Evolutionary conservation across 345 rosid species (phyloP).

Genomic region (Pseudoturritis turrita): DNA sequence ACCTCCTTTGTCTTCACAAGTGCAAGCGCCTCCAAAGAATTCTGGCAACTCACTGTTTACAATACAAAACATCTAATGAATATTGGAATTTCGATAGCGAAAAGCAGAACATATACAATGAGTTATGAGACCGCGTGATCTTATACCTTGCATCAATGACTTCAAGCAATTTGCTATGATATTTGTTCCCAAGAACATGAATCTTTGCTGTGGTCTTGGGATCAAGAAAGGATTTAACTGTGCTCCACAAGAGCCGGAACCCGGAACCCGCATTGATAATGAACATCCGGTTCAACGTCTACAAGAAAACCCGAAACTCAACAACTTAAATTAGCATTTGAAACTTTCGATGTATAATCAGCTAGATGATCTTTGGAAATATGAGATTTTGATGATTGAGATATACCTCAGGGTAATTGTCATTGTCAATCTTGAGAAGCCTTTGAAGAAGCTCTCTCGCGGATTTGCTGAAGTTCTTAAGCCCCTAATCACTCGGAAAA

Average conservation of each 20-base stretch:
- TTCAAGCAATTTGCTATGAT: constrained; percentile 93
- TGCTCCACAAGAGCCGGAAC: constrained; percentile 91
- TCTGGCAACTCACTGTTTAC: constrained; percentile 85
- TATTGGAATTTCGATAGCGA: neutral
- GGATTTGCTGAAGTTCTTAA: constrained; percentile 74
- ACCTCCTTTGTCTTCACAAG: constrained; percentile 89
- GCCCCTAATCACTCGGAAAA: constrained; percentile 52
- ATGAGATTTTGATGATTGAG: neutral
- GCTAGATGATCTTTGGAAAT: neutral
- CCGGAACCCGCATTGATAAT: constrained; percentile 96
- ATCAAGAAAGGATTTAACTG: constrained; percentile 81
- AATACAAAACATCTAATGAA: neutral
- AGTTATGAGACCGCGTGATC: neutral
- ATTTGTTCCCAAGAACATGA: constrained; percentile 97
- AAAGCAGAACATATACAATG: neutral
- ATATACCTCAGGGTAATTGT: constrained; percentile 88
- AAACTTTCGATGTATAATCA: neutral
- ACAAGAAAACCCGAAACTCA: constrained; percentile 5
- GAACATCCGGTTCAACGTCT: constrained; percentile 95
- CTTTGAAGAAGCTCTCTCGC: constrained; percentile 79
- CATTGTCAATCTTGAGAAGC: constrained; percentile 73
- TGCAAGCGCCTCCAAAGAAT: constrained; percentile 88
- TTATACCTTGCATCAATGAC: constrained; percentile 77
- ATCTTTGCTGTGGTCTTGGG: constrained; percentile 89
- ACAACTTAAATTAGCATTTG: neutral